phyloP scores from a whole-genome alignment of 176 grass and related monocot species.

The Oryza longistaminata region DNA sequence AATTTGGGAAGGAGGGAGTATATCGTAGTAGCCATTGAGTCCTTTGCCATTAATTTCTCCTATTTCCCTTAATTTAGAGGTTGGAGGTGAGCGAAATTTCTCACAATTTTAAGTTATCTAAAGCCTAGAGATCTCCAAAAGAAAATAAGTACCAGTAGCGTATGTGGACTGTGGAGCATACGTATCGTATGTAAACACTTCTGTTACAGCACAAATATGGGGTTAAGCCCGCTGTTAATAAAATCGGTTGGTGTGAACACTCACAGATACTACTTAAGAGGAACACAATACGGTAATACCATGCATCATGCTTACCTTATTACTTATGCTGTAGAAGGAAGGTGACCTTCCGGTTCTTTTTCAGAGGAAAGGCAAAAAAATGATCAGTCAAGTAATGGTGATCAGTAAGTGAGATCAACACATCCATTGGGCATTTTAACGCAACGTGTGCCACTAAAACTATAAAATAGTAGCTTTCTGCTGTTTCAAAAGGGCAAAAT shows the following conservation, averaged over 20 bases:
- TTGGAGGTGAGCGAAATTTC: too few relatives aligned
- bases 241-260: not conserved
- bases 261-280: not conserved
- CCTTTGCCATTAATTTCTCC: too few relatives aligned
- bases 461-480: not conserved
- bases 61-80: too few relatives aligned
- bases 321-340: not conserved
- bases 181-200: too few relatives aligned
- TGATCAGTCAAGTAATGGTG: not conserved
- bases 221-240: not conserved
- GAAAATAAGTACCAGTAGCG: too few relatives aligned
- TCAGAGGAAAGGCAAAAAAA: not conserved
- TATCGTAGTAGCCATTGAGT: too few relatives aligned
- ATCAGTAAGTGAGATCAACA: not conserved
- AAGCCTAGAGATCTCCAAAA: too few relatives aligned
- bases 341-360: not conserved
- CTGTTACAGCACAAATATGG: too few relatives aligned
- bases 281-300: not conserved
- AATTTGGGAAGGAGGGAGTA: too few relatives aligned
- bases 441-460: not conserved
- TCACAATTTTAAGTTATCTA: too few relatives aligned
- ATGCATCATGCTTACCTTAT: not conserved
- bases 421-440: not conserved
- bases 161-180: too few relatives aligned
- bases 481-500: not conserved